Evolutionary conservation across 2,329 filamentous ascomycete species (phyloP), one percentile per base, ranked within the genome.

Genomic region (Xylaria sp.): DNA sequence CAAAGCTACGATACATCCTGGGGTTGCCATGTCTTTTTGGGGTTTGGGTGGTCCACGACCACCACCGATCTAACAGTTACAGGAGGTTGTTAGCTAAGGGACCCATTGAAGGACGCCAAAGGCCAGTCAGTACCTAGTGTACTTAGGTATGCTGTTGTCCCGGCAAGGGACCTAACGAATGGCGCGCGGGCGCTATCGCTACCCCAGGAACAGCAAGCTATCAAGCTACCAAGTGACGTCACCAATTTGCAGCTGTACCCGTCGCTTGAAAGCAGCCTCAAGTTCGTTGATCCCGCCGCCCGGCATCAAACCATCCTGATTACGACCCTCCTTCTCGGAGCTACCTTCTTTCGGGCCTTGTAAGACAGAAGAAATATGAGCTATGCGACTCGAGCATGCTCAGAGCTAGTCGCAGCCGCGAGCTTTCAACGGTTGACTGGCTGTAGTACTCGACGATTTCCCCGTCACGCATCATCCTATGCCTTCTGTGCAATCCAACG

Each of bases 351-450:
- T 54, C 33, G 31, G 60, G n/a, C 13, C 54, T 40, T n/a, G n/a
- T n/a, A n/a, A 33, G 17, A 48, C 27, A n/a, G 53, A 67, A 58
- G 67, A 65, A 70, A 65, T 29, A 74, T 74, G 72, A 72, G 65
- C 71, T 72, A 72, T 72, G 71, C 65, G 46, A 66, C 60, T 43
- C 69, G 72, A 49, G 54, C 66, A 62, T 70, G 48, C 65, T 69
- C 70, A 61, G 63, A 66, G 62, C 64, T 70, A 38, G 31, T 35
- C 51, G 60, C 63, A 61, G 68, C 70, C 51, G 52, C 65, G 21
- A 64, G 58, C 46, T 19, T 67, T 54, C 59, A 67, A 44, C 67
- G 63, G 35, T 52, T 68, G 23, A 33, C 62, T 41, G 31, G 58
- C 29, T 49, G 46, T 40, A 54, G 58, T 25, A 44, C 54, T 52